Evolutionary conservation across 345 rosid species (phyloP).

Genomic region (Eucalyptus albens): DNA sequence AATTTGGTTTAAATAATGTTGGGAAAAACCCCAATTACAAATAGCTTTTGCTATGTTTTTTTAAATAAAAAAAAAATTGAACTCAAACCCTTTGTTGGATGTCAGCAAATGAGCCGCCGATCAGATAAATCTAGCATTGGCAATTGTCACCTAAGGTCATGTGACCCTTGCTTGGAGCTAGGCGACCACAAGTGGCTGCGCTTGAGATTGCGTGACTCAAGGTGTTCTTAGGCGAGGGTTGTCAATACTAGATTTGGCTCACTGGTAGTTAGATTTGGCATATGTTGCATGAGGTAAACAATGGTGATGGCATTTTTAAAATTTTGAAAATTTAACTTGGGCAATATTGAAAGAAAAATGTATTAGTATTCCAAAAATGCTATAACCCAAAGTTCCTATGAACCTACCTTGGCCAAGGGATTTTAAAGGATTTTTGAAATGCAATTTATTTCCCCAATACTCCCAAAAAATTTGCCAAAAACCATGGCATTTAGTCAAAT

Average conservation of each 20-base stretch:
- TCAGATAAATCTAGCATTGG: neutral
- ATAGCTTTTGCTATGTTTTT: too few species aligned
- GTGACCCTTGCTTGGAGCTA: neutral
- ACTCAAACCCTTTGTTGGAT: neutral
- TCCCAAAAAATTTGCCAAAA: neutral
- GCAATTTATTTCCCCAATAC: neutral
- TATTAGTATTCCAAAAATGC: neutral
- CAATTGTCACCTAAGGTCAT: neutral
- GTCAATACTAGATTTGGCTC: fast-evolving
- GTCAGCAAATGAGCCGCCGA: fast-evolving
- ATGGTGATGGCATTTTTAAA: neutral
- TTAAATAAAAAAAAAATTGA: too few species aligned
- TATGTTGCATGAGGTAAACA: fast-evolving
- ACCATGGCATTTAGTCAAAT: neutral
- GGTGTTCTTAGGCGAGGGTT: fast-evolving
- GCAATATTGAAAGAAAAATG: neutral
- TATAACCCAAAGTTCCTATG: neutral
- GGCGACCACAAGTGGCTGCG: neutral
- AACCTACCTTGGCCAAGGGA: neutral
- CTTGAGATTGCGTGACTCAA: neutral
- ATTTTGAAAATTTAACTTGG: too few species aligned
- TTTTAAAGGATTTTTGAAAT: too few species aligned
- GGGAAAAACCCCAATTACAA: neutral
- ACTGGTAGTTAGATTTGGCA: fast-evolving
- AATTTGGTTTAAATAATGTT: neutral